A percentile compares a stretch with the other conserved stretches of the same genome.
phyloP scores from a whole-genome alignment of 768 basidiomycete species.

The Leccinellum albellum region DNA sequence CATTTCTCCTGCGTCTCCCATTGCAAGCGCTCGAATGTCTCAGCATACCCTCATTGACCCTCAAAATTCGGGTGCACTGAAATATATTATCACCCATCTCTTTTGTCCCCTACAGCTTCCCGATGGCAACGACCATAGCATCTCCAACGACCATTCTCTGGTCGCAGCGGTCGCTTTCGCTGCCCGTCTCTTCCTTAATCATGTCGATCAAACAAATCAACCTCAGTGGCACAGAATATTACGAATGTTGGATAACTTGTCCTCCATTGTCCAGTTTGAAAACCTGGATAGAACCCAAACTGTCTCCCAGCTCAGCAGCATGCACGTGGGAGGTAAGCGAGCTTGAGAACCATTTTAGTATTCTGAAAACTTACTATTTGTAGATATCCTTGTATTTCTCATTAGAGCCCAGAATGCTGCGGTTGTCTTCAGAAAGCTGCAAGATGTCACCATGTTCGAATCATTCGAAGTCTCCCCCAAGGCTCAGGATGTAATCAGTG shows the following conservation, averaged over 20 bases:
- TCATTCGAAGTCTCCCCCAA: constrained; percentile 42
- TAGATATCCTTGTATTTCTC: constrained; percentile 38
- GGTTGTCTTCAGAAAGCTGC: constrained; percentile 34
- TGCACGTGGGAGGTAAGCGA: constrained; percentile 7
- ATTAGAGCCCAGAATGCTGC: constrained; percentile 47
- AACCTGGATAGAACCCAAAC: constrained; percentile 8
- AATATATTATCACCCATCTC: constrained; percentile 37
- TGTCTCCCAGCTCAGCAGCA: constrained; percentile 5
- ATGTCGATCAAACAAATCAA: neutral
- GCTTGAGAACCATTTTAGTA: neutral
- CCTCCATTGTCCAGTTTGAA: constrained; percentile 6
- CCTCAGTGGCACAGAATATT: neutral
- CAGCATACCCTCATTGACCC: neutral
- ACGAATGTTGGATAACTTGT: neutral
- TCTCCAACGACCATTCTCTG: constrained; percentile 26
- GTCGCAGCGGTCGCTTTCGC: constrained; percentile 15
- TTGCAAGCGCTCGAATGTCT: neutral
- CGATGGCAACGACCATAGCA: constrained; percentile 23
- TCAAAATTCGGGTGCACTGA: neutral
- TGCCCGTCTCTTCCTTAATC: constrained; percentile 15
- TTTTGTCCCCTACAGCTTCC: constrained; percentile 40
- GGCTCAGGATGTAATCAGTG: constrained; percentile 31
- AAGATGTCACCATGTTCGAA: constrained; percentile 33
- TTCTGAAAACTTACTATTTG: neutral
- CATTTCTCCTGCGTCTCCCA: neutral